Base-by-base conservation (phyloP, 345 rosid species). In the Excoecaria cochinchinensis region DNA sequence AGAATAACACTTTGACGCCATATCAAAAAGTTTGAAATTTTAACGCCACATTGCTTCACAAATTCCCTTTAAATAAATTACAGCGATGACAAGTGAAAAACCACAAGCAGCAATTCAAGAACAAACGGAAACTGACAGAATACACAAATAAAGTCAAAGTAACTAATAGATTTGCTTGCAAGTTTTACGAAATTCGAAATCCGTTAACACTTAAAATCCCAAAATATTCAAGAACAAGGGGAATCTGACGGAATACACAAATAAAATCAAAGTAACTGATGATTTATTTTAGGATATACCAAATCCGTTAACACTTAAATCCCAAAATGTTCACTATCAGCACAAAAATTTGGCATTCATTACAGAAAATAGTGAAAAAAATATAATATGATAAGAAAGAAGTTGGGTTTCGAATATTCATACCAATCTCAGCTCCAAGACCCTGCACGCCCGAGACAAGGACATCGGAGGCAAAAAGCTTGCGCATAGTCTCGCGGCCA, bases 401-500 rank as follows among this genome's bases (percentile, higher is more conserved):
- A 58, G 66, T 31, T 22, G 22, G 10, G 52, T 47, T 6, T 6
- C 9, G 52, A 25, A 42, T 25, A 5, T 65, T 4, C 77, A 36
- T 89, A 95, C 98, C 99, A 59, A 96, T 93, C 88, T 96, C 99
- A 3, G 89, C 98, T 22, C 99, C 99, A 8, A 96, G 94, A 40
- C 98, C 99, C 72, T 88, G 97, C 85, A 93, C 81, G 85, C 99
- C 99, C 0, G 99, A 93, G 69, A 96, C 82, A 50, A 96, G 97
- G 53, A 96, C 86, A 62, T 87, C 88, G 0, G 99, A 96, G 5
- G 97, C 99, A 63, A 96, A 96, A 78, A 96, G 97, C 60, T 97
- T 89, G 42, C 91, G 87, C 98, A 96, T 96, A 4, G 99, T 93
- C 85, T 96, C 99, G 2, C 99, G 97, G 44, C 99, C 99, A 47